phyloP scores from a whole-genome alignment of 2,329 filamentous ascomycete genomes.

The Alternaria brassicae region DNA sequence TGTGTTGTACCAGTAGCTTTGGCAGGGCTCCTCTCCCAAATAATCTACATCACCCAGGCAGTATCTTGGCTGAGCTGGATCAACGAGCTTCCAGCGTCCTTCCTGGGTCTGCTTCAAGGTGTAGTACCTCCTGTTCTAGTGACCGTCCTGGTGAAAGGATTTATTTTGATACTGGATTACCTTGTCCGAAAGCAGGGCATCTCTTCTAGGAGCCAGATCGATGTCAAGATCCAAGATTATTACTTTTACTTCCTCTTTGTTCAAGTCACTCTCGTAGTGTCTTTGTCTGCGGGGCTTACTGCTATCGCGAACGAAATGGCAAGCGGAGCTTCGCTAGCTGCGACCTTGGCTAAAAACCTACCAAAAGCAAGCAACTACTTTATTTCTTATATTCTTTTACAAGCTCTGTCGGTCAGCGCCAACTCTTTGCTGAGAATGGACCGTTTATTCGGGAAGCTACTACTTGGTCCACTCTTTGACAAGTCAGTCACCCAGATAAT shows the following conservation, averaged over 20 bases:
- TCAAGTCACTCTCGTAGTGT: conserved; percentile 15
- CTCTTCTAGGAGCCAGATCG: conserved; percentile 9
- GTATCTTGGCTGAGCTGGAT: conserved; percentile 15
- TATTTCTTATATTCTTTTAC: conserved; percentile 21
- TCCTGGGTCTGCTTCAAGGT: conserved; percentile 14
- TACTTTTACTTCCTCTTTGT: conserved; percentile 25
- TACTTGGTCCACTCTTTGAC: conserved; percentile 15
- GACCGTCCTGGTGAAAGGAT: conserved; percentile 9
- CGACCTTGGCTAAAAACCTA: conserved; percentile 24
- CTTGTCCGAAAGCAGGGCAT: conserved; percentile 15
- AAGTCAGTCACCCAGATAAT: conserved; percentile 17
- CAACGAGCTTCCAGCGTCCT: conserved; percentile 11
- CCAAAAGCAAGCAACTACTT: conserved; percentile 29
- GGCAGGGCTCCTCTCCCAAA: conserved; percentile 14
- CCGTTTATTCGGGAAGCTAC: conserved; percentile 1
- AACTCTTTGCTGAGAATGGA: conserved; percentile 11
- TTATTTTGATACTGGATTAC: background rate
- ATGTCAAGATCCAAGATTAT: conserved; percentile 18
- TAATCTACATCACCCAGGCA: conserved; percentile 16
- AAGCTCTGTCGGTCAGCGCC: conserved; percentile 18
- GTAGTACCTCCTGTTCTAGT: conserved; percentile 9
- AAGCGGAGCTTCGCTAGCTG: conserved; percentile 6
- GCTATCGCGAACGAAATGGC: conserved; percentile 13
- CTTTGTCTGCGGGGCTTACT: conserved; percentile 19
- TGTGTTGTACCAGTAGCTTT: conserved; percentile 15